Conservation (phyloP, 306 rosid species). For the Casuarina cunninghamiana region DNA sequence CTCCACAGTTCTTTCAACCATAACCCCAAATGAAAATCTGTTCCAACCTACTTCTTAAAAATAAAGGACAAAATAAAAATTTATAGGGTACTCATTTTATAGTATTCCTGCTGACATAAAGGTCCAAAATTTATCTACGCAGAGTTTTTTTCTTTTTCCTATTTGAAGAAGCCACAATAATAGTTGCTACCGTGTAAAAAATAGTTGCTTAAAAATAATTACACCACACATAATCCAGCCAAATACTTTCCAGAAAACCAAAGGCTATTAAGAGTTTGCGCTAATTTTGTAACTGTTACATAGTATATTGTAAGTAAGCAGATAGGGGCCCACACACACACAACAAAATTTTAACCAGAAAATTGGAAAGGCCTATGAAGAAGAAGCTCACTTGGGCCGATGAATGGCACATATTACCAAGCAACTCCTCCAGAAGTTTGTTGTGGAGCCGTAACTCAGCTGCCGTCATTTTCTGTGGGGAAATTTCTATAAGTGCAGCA, state of each 20-base stretch:
- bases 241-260: background rate
- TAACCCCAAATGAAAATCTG: too few relatives aligned
- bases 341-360: slow-evolving; percentile 1
- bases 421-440: slow-evolving; percentile 81
- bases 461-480: slow-evolving; percentile 83
- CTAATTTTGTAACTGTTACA: slow-evolving; percentile 5
- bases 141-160: background rate
- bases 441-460: slow-evolving; percentile 75
- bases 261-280: background rate
- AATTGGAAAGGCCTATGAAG: slow-evolving; percentile 21
- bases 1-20: too few relatives aligned
- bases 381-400: slow-evolving; percentile 87
- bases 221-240: background rate
- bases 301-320: too few relatives aligned
- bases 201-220: background rate
- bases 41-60: too few relatives aligned
- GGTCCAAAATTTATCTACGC: background rate
- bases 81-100: background rate
- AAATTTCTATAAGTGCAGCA: slow-evolving; percentile 86
- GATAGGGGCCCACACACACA: background rate
- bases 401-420: slow-evolving; percentile 89
- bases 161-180: background rate
- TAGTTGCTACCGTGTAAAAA: background rate
- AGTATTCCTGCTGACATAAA: background rate
- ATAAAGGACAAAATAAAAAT: background rate